A percentile compares a stretch with the other conserved stretches of the same genome.
phyloP scores from a whole-genome alignment of 306 rosid genomes.

The Mimosa pudica region DNA sequence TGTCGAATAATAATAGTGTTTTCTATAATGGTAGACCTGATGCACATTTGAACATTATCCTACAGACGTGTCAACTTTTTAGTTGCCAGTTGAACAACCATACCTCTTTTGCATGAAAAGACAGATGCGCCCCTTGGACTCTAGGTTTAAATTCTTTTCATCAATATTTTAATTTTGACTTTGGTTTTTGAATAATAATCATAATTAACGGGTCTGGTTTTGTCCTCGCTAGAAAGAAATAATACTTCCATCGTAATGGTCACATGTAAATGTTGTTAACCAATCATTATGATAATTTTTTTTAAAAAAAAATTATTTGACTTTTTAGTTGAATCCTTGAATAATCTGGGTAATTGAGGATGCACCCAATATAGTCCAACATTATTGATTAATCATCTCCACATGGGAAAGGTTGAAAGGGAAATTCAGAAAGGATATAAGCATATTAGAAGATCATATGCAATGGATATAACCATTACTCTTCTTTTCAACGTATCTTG shows the following conservation, averaged over 20 bases:
- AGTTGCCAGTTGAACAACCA: constrained; percentile 3
- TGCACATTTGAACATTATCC: not conserved
- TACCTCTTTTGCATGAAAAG: not conserved
- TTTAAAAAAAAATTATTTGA: too few relatives aligned
- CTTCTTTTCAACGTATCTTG: not conserved
- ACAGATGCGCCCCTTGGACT: not conserved
- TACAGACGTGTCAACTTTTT: not conserved
- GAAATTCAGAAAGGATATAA: not conserved
- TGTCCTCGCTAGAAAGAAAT: too few relatives aligned
- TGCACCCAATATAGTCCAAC: too few relatives aligned
- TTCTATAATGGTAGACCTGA: not conserved
- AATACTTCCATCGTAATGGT: too few relatives aligned
- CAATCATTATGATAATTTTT: too few relatives aligned
- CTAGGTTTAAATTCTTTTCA: not conserved
- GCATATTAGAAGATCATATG: not conserved
- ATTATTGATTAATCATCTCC: not conserved
- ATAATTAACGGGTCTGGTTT: not conserved
- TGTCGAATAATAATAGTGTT: not conserved
- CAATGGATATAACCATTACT: not conserved
- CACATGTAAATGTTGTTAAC: too few relatives aligned
- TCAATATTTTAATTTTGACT: not conserved
- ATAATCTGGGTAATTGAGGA: too few relatives aligned
- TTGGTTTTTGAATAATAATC: not conserved
- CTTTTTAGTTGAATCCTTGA: too few relatives aligned
- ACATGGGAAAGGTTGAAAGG: not conserved